Evolutionary conservation across 495 filamentous ascomycete species (phyloP).

Genomic region (Aspergillus leporis): DNA sequence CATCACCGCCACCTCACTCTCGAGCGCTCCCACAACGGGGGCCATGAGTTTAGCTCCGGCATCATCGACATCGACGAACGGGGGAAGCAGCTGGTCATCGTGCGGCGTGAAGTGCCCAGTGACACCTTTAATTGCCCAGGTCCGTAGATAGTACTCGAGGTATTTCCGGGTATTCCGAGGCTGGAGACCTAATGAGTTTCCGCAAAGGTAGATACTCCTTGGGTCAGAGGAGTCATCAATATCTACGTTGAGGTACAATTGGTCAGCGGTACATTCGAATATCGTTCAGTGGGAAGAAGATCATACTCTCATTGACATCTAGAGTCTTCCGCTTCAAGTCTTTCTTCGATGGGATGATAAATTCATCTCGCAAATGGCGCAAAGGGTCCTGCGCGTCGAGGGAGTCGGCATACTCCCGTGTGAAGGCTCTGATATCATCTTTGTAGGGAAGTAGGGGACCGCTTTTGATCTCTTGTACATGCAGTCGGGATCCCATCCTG

Average conservation of each 20-base stretch:
- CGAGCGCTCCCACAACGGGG: slow-evolving; percentile 78
- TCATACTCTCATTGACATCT: slow-evolving; percentile 36
- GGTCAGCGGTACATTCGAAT: slow-evolving; percentile 2
- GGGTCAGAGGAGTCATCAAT: slow-evolving; percentile 39
- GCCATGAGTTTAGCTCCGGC: slow-evolving; percentile 72
- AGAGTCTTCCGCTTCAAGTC: slow-evolving; percentile 71
- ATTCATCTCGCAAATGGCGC: slow-evolving; percentile 67
- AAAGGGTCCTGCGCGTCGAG: slow-evolving; percentile 74
- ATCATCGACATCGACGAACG: slow-evolving; percentile 80
- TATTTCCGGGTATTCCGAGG: slow-evolving; percentile 69
- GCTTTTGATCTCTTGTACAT: slow-evolving; percentile 29
- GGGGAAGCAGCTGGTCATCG: slow-evolving; percentile 68
- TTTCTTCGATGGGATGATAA: slow-evolving; percentile 78
- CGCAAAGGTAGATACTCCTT: slow-evolving; percentile 82
- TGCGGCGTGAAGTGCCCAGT: slow-evolving; percentile 89
- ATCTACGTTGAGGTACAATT: slow-evolving; percentile 18
- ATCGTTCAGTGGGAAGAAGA: slow-evolving; percentile 5
- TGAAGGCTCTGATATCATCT: slow-evolving; percentile 43
- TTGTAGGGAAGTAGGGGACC: slow-evolving; percentile 36
- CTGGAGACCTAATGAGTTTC: slow-evolving; percentile 94
- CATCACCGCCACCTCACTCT: slow-evolving; percentile 88
- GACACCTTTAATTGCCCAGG: slow-evolving; percentile 93
- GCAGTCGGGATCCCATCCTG: slow-evolving; percentile 23
- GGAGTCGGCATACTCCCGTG: slow-evolving; percentile 57
- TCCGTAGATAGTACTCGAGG: slow-evolving; percentile 74